Evolutionary conservation across 1,284 basidiomycete species (phyloP), one percentile per base, ranked within the genome.

Genomic region (Cryptococcus sp.): DNA sequence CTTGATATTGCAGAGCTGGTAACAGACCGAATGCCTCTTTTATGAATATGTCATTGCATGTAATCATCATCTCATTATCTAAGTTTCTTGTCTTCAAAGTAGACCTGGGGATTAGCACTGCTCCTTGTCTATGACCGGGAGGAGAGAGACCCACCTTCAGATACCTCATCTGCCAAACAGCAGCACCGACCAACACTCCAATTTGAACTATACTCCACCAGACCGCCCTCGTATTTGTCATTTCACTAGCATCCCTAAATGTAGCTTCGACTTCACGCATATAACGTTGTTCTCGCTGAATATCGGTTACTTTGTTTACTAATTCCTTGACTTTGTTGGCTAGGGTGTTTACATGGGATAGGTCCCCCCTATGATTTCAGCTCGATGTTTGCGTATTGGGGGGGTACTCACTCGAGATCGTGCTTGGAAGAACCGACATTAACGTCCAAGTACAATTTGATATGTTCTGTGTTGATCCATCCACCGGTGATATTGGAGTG

Each of bases 261-360:
- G 86, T 85, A n/a, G 87, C 81, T 76, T 99, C 96, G 53, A 91
- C 80, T 73, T 99, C 94, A 42, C 96, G 82, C 78, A 98, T 93
- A 71, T 96, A 99, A 73, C 96, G 91, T 78, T 99, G 96, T 76
- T 98, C 96, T 41, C 91, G 81, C 50, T 91, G 81, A 59, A 98
- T 87, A 67, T 97, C 92, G 69, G 89, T 86, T 49, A 99, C 79
- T 73, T 92, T 93, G 61, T 84, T 81, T 76, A 98, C 98, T 52
- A 99, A 79, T 61, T 98, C 93, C 28, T 89, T 83, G 43, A 98
- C 82, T 71, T 90, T 91, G 49, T 82, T 75, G 0, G 92, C 86
- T 34, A 98, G 80, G 63, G 92, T 88, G 2, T 85, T 85, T 41
- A 98, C 85, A 75, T 98, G 94, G 11, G 82, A 82, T 16, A 86